Base-by-base conservation (phyloP, 2,329 filamentous ascomycete species). In the Cadophora sp. region DNA sequence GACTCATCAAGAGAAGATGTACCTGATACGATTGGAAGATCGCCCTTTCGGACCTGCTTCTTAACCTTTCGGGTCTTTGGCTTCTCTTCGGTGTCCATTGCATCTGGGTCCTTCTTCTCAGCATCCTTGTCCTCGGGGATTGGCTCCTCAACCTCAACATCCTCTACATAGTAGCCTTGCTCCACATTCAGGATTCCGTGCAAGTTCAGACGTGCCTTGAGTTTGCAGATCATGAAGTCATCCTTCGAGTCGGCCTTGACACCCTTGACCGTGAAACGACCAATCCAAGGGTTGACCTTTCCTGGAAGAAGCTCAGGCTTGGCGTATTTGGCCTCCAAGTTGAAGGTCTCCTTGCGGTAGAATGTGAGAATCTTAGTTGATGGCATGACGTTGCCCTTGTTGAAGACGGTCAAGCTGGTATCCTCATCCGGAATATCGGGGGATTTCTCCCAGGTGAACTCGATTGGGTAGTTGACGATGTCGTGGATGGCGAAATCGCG, bases 141-240 rank as follows among this genome's bases (percentile, higher is more conserved):
- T 71, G 95, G 93, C 83, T 97, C 94, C 83, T 99, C 96, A 65
- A 98, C 90, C 82, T 99, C 96, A 77, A 96, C 89, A 79, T 99
- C 96, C 84, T 99, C 96, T 63, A 99, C 96, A 76, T 93, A 98
- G 85, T 99, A 99, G 68, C 94, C 96, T 70, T 90, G 94, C 84
- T 99, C 96, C 45, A 99, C 91, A 78, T 98, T 98, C 73, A 99
- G 85, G 67, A 99, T 88, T 80, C 96, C 96, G 83, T 98, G 94
- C 71, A 98, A 88, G 83, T 99, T 99, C 65, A 99, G 88, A 71
- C 96, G 90, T 58, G 96, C 95, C 88, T 98, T 98, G 70, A 99
- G 90, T 85, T 99, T 99, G 91, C 96, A 99, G 77, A 98, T 96
- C 95, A 99, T 98, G 81, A 98, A 99, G 79, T 98, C 96, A 68